Conservation (phyloP, 139 green algal genomes). For the Chlamydomonas sp. region DNA sequence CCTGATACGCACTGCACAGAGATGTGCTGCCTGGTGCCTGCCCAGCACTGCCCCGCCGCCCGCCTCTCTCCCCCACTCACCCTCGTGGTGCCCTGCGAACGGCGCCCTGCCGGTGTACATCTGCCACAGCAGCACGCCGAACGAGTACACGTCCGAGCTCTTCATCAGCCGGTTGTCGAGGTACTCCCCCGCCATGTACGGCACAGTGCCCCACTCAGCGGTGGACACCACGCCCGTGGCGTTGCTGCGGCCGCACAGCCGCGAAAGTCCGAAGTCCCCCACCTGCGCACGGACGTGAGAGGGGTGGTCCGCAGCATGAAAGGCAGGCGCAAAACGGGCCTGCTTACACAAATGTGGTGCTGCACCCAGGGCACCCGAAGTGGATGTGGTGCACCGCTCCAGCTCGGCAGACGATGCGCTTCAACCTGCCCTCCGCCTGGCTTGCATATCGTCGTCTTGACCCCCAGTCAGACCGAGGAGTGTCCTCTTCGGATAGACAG, state of each 20-base stretch:
- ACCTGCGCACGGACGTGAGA: background rate
- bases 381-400: background rate
- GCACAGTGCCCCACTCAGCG: conserved; percentile 13
- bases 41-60: background rate
- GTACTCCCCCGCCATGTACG: conserved; percentile 41
- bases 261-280: conserved; percentile 26
- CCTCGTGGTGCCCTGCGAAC: conserved; percentile 20
- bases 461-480: background rate
- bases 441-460: background rate
- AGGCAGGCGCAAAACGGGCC: background rate
- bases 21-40: too few relatives aligned
- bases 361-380: background rate
- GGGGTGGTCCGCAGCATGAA: background rate
- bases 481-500: background rate
- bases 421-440: background rate
- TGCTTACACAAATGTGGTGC: background rate
- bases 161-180: conserved; percentile 33
- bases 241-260: background rate
- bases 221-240: background rate
- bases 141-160: conserved; percentile 27
- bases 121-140: conserved; percentile 40
- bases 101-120: conserved; percentile 36
- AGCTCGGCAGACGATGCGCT: background rate
- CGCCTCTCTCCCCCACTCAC: background rate
- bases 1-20: too few relatives aligned